Evolutionary conservation across 108 stramenopile genomes (phyloP).

Genomic region (Cylindrotheca fusiformis): DNA sequence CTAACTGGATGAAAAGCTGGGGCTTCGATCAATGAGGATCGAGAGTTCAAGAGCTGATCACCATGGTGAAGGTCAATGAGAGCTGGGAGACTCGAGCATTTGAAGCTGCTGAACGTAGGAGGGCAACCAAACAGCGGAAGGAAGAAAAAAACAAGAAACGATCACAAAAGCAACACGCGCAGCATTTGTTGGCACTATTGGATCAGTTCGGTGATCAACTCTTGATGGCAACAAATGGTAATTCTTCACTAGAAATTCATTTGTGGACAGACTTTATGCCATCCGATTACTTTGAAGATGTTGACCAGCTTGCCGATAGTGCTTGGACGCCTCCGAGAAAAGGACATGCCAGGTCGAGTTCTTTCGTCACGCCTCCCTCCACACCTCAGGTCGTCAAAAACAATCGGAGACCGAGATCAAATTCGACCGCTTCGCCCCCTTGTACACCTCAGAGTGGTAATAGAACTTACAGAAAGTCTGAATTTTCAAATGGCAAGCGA

Average conservation of each 20-base stretch:
- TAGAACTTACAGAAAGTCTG: neutral
- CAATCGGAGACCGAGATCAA: slow-evolving; percentile 10
- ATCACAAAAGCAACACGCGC: slow-evolving; percentile 25
- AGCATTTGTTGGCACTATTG: slow-evolving; percentile 30
- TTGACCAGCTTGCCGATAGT: slow-evolving; percentile 16
- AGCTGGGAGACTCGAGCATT: slow-evolving; percentile 25
- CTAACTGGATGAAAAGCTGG: neutral
- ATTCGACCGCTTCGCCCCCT: slow-evolving; percentile 5
- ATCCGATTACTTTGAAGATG: slow-evolving; percentile 4
- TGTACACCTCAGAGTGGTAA: neutral
- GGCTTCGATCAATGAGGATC: neutral
- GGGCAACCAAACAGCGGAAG: slow-evolving; percentile 35
- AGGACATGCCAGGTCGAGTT: slow-evolving; percentile 14
- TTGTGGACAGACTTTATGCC: slow-evolving; percentile 36
- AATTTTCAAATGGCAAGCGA: neutral
- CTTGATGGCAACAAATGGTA: neutral
- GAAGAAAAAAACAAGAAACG: slow-evolving; percentile 22
- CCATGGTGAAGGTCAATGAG: slow-evolving; percentile 20
- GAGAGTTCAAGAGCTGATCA: neutral
- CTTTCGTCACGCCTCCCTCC: slow-evolving; percentile 5
- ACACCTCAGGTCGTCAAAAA: neutral
- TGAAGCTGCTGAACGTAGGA: slow-evolving; percentile 28
- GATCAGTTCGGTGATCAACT: slow-evolving; percentile 13
- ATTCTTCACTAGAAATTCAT: slow-evolving; percentile 7
- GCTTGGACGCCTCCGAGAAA: slow-evolving; percentile 3